Conservation (phyloP, 257 asterid species). For the Echium plantagineum region DNA sequence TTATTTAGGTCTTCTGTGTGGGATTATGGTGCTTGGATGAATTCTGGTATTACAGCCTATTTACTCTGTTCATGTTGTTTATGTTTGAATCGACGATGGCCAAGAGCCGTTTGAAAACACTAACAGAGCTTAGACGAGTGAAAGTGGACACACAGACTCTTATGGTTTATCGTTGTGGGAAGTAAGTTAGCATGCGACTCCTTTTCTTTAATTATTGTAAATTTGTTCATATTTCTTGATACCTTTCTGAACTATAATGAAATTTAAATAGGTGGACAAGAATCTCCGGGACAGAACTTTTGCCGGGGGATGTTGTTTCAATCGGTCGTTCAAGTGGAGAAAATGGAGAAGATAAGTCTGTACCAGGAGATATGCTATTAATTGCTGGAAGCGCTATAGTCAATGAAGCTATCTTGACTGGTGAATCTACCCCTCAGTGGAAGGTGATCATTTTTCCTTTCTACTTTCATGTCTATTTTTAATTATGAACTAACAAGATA, state of each 20-base stretch:
- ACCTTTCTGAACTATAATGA: constrained; percentile 15
- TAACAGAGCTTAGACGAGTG: constrained; percentile 90
- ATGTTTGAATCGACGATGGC: constrained; percentile 99
- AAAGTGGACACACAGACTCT: constrained; percentile 80
- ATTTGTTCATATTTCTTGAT: constrained; percentile 7
- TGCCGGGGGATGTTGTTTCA: constrained; percentile 97
- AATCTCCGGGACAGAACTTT: constrained; percentile 83
- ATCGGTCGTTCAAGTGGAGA: constrained; percentile 82
- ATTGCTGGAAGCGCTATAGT: constrained; percentile 96
- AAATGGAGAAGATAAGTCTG: constrained; percentile 89
- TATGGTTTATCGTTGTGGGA: constrained; percentile 94
- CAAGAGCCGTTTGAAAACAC: constrained; percentile 87
- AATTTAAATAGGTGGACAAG: constrained; percentile 65
- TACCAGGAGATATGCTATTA: constrained; percentile 97
- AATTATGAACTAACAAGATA: neutral
- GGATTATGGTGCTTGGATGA: constrained; percentile 98
- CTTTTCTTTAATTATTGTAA: constrained; percentile 3
- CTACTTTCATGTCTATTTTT: neutral
- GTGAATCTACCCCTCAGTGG: constrained; percentile 99
- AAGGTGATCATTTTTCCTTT: constrained; percentile 42
- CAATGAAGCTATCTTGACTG: constrained; percentile 95
- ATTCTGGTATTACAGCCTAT: constrained; percentile 92
- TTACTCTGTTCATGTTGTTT: constrained; percentile 92
- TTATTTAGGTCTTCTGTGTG: constrained; percentile 86
- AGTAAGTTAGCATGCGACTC: constrained; percentile 42